Evolutionary conservation across 495 filamentous ascomycete genomes (phyloP), one percentile per base, ranked within the genome.

Genomic region (Bryoglossum gracile): DNA sequence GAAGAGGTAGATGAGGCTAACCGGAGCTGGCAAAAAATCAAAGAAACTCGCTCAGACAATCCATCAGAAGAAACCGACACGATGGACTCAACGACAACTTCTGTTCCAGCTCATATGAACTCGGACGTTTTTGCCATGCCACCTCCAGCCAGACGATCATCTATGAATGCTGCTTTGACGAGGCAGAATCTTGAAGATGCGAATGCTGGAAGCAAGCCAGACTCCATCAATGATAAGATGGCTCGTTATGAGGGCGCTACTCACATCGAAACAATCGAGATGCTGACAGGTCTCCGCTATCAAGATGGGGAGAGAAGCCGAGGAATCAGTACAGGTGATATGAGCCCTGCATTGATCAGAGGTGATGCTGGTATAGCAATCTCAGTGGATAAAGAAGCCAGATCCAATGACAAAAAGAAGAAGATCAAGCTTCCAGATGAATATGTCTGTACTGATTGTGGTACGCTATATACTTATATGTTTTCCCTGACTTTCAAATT

Each of bases 361-460:
- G 91, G 86, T 28, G 88, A 94, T 58, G 86, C 78, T 23, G 89
- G 89, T 33, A 88, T 92, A 49, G 84, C 83, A 14, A 94, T 91
- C 23, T 78, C 86, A 0, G 60, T 81, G 39, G 89, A 94, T 39
- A 80, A 86, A 53, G 83, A 80, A 55, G 76, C 65, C 8, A 73
- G 70, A 34, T 80, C 78, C 21, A 78, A 74, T 0, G 89, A 94
- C 46, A 86, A 94, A 60, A 82, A 81, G 66, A 92, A 94, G 68
- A 90, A 94, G 61, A 66, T 88, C 28, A 96, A 95, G 68, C 70
- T 89, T 42, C 80, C 84, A 4, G 90, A 94, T 55, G 92, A 97
- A 69, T 95, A 97, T 64, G 86, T 94, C 25, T 98, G 92, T 64
- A 87, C 86, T 10, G 92, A 97, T 65, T 98, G 92, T 68, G 92